Evolutionary conservation across 2,329 filamentous ascomycete genomes (phyloP), one percentile per base, ranked within the genome.

Genomic region (Xylariaceae sp.): DNA sequence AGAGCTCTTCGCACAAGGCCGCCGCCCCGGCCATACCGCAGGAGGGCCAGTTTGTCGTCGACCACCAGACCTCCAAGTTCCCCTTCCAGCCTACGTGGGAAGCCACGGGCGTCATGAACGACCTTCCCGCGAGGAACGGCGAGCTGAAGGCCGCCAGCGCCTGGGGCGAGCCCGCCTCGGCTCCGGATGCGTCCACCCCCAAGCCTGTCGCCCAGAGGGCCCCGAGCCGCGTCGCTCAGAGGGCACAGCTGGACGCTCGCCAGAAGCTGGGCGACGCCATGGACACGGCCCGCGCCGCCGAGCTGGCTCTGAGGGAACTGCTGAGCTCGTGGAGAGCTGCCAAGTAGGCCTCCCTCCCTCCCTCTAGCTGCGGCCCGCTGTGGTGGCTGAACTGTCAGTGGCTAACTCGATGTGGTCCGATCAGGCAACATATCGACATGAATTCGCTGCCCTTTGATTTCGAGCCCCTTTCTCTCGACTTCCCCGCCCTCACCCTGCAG

Each of bases 221-320:
- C 18, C 61, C 66, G 23, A 73, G 66, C 58, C 67, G 67, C 41
- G 58, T 63, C 27, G 56, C 66, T 16, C 70, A 73, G 47, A 83
- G 74, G 62, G 66, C 64, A 10, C 80, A 77, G 40, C 67, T 78
- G 42, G 83, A 81, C 48, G 68, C 69, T 51, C 77, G 70, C 53
- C 70, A 78, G 54, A 71, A 77, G 58, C 53, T 77, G 44, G 66
- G 72, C 29, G 84, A 88, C 49, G 81, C 84, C 23, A 60, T 75
- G 47, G 89, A 95, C 54, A 87, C 77, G n/a, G 81, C 82, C 14
- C 76, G 77, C 43, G 89, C 89, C 5, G 79, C 89, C 15, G 87
- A 94, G 61, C 63, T 95, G 54, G 88, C 90, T 5, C 61, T 95
- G 46, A 70, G 84, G 42, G 90, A 95, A 61, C 67, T 95, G 28